A percentile compares a stretch with the other conserved stretches of the same genome.
These are phyloP conservation scores for Crepidotus variabilis DNA, from an alignment of 768 basidiomycete genomes.

Conservation along the genomic window DNA sequence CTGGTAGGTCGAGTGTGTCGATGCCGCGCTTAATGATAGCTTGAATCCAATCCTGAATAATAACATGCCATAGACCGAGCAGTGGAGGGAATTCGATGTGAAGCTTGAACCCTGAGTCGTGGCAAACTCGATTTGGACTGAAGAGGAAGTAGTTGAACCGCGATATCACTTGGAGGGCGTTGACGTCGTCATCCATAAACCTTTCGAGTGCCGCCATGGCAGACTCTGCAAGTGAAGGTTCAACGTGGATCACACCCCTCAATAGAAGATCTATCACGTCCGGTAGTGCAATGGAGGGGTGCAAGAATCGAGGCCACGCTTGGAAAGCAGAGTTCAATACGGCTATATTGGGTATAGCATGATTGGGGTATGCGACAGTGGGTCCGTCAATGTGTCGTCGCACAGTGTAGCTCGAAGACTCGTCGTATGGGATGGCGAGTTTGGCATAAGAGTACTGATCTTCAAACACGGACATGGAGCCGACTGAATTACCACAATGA, in stretches of 20 bases:
- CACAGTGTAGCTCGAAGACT: constrained; percentile 62
- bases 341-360: constrained; percentile 57
- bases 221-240: constrained; percentile 67
- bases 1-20: constrained; percentile 37
- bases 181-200: constrained; percentile 58
- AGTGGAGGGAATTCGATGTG: constrained; percentile 66
- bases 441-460: constrained; percentile 74
- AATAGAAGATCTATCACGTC: constrained; percentile 78
- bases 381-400: constrained; percentile 64
- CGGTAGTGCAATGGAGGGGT: constrained; percentile 46
- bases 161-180: constrained; percentile 56
- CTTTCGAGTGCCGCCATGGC: constrained; percentile 68
- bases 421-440: constrained; percentile 58
- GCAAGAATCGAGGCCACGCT: constrained; percentile 80
- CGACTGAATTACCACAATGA: constrained; percentile 60
- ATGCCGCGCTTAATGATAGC: constrained; percentile 37
- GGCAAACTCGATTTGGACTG: constrained; percentile 56
- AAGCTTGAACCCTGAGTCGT: constrained; percentile 60
- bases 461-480: constrained; percentile 79
- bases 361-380: constrained; percentile 61
- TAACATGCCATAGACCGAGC: constrained; percentile 66
- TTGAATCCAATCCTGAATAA: constrained; percentile 69
- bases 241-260: constrained; percentile 80
- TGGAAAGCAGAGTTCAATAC: constrained; percentile 77
- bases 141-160: constrained; percentile 74